phyloP scores from a whole-genome alignment of 2,329 filamentous ascomycete genomes.

The Ilyonectria sp. region DNA sequence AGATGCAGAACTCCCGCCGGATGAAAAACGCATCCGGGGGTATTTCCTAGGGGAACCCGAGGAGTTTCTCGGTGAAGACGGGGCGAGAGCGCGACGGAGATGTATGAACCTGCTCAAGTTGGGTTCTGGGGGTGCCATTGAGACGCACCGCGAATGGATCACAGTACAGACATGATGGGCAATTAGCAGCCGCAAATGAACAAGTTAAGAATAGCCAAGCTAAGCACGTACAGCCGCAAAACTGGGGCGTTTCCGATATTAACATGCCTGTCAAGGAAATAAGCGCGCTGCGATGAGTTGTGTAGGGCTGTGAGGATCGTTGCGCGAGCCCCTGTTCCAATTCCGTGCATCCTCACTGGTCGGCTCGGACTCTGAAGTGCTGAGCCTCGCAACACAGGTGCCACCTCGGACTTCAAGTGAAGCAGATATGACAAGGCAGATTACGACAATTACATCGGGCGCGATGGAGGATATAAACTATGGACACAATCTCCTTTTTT shows the following conservation, averaged over 20 bases:
- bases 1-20: slow-evolving; percentile 29
- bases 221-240: slow-evolving; percentile 7
- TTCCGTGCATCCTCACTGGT: slow-evolving; percentile 17
- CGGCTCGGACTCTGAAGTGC: slow-evolving; percentile 24
- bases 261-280: background rate
- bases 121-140: slow-evolving; percentile 1
- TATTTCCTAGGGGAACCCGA: slow-evolving; percentile 28
- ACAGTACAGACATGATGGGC: slow-evolving; percentile 15
- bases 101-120: slow-evolving; percentile 20
- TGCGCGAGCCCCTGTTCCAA: background rate
- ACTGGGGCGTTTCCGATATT: slow-evolving; percentile 8
- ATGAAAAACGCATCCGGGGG: slow-evolving; percentile 39
- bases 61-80: background rate
- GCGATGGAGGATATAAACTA: slow-evolving; percentile 8
- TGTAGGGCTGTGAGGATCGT: slow-evolving; percentile 2
- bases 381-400: slow-evolving; percentile 1
- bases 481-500: background rate
- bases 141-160: slow-evolving; percentile 28
- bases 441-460: background rate
- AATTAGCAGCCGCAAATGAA: background rate
- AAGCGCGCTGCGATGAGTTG: background rate
- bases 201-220: background rate
- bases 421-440: background rate
- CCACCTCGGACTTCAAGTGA: background rate
- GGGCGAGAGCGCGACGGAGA: background rate